phyloP scores from a whole-genome alignment of 2,329 filamentous ascomycete genomes.

The Pseudogymnoascus sp. region DNA sequence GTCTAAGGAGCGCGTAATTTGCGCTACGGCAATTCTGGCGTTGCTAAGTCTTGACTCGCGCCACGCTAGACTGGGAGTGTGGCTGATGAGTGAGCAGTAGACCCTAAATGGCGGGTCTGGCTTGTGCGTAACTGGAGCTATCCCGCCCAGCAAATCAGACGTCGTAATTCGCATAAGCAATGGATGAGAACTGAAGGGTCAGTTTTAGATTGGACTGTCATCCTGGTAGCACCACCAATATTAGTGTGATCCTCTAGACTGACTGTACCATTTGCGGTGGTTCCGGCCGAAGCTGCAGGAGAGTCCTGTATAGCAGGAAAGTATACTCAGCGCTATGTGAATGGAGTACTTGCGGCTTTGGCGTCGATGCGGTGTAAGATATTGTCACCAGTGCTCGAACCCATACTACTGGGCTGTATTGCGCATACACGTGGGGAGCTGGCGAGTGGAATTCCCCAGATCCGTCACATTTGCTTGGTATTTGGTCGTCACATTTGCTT shows the following conservation, averaged over 20 bases:
- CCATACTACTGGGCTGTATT: background rate
- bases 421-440: background rate
- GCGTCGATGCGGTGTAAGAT: background rate
- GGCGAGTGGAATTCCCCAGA: slow-evolving; percentile 1
- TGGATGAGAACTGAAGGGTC: background rate
- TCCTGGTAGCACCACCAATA: background rate
- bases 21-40: background rate
- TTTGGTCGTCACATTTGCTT: background rate
- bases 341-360: background rate
- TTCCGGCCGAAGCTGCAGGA: background rate
- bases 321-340: background rate
- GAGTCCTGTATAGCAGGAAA: background rate
- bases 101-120: slow-evolving; percentile 3
- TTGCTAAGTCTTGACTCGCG: background rate
- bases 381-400: background rate
- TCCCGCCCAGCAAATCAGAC: background rate
- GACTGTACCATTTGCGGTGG: background rate
- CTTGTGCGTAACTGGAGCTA: background rate
- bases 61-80: background rate
- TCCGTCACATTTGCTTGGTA: background rate
- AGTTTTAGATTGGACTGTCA: background rate
- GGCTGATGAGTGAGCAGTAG: slow-evolving; percentile 7
- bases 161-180: background rate
- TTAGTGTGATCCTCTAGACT: background rate
- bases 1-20: slow-evolving; percentile 1